Percentiles rank a stretch among this genome's conserved stretches.
Evolutionary conservation across 176 grass and related monocot genomes (phyloP).

Genomic region (Eragrostis nindensis): DNA sequence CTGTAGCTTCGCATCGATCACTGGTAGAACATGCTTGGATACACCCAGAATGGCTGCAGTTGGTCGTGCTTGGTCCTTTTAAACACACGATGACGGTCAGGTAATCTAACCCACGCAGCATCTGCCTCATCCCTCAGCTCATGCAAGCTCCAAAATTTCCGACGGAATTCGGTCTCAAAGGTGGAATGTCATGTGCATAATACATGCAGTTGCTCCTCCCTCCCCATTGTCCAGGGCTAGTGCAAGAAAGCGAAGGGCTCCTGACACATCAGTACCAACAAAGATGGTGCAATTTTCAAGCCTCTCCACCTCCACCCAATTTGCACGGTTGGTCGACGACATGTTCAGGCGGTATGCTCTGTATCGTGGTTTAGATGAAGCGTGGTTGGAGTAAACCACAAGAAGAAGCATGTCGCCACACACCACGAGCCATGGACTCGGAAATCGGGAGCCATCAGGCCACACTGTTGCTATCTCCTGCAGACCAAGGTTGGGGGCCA

Average conservation of each 20-base stretch:
- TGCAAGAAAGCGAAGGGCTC: conserved; percentile 38
- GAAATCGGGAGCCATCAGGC: no score
- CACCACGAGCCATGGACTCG: conserved; percentile 36
- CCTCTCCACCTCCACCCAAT: conserved; percentile 38
- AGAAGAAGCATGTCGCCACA: conserved; percentile 55
- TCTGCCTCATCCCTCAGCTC: conserved; percentile 8
- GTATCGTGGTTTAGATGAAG: background rate
- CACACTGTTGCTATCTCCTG: no score
- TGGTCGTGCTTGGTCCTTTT: background rate
- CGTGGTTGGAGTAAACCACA: background rate
- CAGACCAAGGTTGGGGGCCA: conserved; percentile 39
- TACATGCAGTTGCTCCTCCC: conserved; percentile 57
- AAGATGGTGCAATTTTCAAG: conserved; percentile 56
- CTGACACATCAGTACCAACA: background rate
- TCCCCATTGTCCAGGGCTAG: conserved; percentile 39
- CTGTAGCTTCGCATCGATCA: no score
- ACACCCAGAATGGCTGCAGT: conserved; percentile 48
- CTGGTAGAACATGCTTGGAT: conserved; percentile 58
- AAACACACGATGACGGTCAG: background rate
- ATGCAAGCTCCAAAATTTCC: background rate
- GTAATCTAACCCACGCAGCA: conserved; percentile 12
- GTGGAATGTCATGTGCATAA: background rate
- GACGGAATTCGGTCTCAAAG: no score
- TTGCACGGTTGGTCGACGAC: conserved; percentile 9
- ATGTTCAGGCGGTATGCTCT: conserved; percentile 39